Evolutionary conservation across 352 stramenopile species (phyloP), one percentile per base, ranked within the genome.

Genomic region (Hyaloperonospora brassicae): DNA sequence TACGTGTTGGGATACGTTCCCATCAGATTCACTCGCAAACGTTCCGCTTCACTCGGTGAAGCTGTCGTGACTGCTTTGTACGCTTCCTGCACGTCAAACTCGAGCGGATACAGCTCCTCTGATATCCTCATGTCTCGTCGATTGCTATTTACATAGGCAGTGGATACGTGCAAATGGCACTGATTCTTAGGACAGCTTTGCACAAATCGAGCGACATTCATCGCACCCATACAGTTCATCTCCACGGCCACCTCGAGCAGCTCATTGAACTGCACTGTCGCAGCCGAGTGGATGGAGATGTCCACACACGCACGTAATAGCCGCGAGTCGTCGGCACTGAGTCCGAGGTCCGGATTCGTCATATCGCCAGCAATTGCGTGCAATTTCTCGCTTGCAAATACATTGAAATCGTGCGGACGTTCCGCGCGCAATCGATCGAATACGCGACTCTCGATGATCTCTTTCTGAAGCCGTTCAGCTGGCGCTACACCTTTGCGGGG

Each of bases 1-100:
- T 94, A 95, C 41, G 85, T 95, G 64, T 95, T 95, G 6, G 84
- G 82, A 67, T 92, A 95, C 23, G 83, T 89, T 24, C 85, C 82
- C 56, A 93, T 91, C 27, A 94, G 63, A 45, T 92, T 87, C 13
- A 87, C 70, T 31, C 72, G 66, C 25, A 95, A 54, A 6, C 75
- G 66, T 46, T 87, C 80, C 27, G 87, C 53, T 36, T 90, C 73
- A 24, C 53, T 74, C 0, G 79, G 54, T 13, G 76, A 79, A 5
- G 76, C 73, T 1, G 57, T 73, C 0, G 68, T 68, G 10, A 93
- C 72, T 3, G 75, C 67, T 17, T 68, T 58, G 13, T 93, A 52
- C 7, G 84, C 79, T 4, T 86, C 79, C 24, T 87, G 72, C 11
- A 67, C 66, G 57, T 95, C 78, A 57, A 95, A 95, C 50, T 90